A percentile compares a stretch with the other conserved stretches of the same genome.
Conservation (phyloP, 2,329 filamentous ascomycete species). For the Ceratocystis variospora region DNA sequence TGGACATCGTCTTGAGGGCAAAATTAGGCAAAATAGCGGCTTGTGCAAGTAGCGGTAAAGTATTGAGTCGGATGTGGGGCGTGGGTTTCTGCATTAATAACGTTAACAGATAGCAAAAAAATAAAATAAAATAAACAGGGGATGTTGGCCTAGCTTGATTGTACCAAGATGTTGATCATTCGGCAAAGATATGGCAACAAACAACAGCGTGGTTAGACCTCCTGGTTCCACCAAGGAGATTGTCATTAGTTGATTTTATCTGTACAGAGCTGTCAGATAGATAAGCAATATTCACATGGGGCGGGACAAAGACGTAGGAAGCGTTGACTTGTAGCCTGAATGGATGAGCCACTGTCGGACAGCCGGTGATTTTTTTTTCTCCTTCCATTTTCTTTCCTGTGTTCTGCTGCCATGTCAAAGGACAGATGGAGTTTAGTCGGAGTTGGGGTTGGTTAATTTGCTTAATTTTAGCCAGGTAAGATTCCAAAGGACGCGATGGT, state of each 20-base stretch:
- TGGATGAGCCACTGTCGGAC: not conserved
- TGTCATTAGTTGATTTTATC: constrained; percentile 19
- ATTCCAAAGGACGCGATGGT: not conserved
- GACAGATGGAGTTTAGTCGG: no score
- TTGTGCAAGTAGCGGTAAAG: constrained; percentile 5
- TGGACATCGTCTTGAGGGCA: not conserved
- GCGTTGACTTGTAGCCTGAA: not conserved
- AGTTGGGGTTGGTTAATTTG: no score
- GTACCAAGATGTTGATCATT: not conserved
- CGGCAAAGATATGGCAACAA: constrained; percentile 12
- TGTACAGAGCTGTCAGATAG: constrained; percentile 10
- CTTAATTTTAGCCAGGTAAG: no score
- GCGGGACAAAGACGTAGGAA: not conserved
- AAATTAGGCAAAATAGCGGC: not conserved
- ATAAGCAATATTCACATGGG: constrained; percentile 13
- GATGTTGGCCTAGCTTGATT: not conserved
- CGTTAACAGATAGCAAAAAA: no score
- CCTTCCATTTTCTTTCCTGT: no score
- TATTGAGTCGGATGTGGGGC: constrained; percentile 1
- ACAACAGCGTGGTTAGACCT: constrained; percentile 10
- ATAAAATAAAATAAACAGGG: not conserved
- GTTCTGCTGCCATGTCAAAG: no score
- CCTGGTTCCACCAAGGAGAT: constrained; percentile 12
- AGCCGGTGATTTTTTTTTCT: no score
- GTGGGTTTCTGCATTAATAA: not conserved